Evolutionary conservation across 1,284 basidiomycete species (phyloP), one percentile per base, ranked within the genome.

Genomic region (Neolentinus lepideus): DNA sequence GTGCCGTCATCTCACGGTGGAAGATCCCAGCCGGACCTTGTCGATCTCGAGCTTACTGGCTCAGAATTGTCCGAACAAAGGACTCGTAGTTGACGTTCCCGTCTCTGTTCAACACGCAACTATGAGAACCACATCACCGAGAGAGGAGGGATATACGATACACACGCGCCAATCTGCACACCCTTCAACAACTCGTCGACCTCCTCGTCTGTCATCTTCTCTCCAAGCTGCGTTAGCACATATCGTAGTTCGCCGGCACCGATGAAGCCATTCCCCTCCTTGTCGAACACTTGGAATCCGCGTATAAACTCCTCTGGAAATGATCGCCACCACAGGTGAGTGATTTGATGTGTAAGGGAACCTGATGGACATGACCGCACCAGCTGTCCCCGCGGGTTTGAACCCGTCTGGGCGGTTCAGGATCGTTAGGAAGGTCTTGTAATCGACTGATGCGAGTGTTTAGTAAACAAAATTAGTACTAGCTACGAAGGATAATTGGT

Each of bases 281-380:
- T 98, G 74, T 98, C 96, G 63, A 99, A 99, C 19, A 99, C 96
- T 68, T 98, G 95, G 83, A 99, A 99, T 9, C 95, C 97, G 56
- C 96, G 93, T 66, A 98, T 93, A 75, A 98, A 99, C 69, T 99
- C 96, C 79, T 98, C 96, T 95, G 70, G 24, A 26, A 9, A 36
- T 6, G 14, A 36, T 31, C 29, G 29, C 29, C 14, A 52, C 6
- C 16, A 9, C 22, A 26, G 27, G 27, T 52, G 10, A 29, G 29
- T 10, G 16, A 45, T 26, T 26, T 3, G 10, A 31, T 6, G 9
- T 12, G 38, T 9, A 52, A 11, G 27, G 19, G 24, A 38, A 3
- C 4, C 24, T 29, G n/a, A 6, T n/a, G 6, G 53, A 27, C 51
- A n/a, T n/a, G 22, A 19, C 73, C 81, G 64, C 57, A 91, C 91